Percentiles rank a stretch among this genome's conserved stretches.
Evolutionary conservation across 2,329 filamentous ascomycete species (phyloP).

Genomic region (Aspergillus sclerotialis): DNA sequence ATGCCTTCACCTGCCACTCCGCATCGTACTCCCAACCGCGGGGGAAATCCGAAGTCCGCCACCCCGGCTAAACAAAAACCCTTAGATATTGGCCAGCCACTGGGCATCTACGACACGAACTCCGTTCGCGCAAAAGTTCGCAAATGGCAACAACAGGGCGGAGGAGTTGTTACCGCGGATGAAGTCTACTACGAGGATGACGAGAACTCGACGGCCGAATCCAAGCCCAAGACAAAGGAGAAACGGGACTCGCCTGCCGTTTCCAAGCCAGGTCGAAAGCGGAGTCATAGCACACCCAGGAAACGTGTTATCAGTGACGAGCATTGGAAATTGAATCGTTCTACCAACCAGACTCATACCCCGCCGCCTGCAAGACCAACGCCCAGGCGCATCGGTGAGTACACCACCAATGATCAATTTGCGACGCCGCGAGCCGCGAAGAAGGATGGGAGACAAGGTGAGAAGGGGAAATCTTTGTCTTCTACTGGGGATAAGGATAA

Average conservation of each 20-base stretch:
- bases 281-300: slow-evolving; percentile 61
- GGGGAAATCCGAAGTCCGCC: slow-evolving; percentile 42
- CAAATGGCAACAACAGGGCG: slow-evolving; percentile 76
- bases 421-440: slow-evolving; percentile 19
- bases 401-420: slow-evolving; percentile 27
- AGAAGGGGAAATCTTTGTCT: slow-evolving; percentile 15
- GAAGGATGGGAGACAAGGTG: slow-evolving; percentile 19
- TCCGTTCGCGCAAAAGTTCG: slow-evolving; percentile 73
- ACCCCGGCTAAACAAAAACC: slow-evolving; percentile 47
- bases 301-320: slow-evolving; percentile 91
- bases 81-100: slow-evolving; percentile 42
- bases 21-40: slow-evolving; percentile 36
- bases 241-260: slow-evolving; percentile 11
- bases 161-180: slow-evolving; percentile 57
- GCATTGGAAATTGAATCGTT: slow-evolving; percentile 62
- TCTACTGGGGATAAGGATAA: slow-evolving; percentile 18
- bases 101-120: slow-evolving; percentile 55
- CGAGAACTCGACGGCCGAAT: slow-evolving; percentile 17
- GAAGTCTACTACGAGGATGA: slow-evolving; percentile 42
- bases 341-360: slow-evolving; percentile 35
- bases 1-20: slow-evolving; percentile 37
- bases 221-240: slow-evolving; percentile 18
- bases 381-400: slow-evolving; percentile 37
- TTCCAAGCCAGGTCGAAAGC: slow-evolving; percentile 24
- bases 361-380: slow-evolving; percentile 32